Evolutionary conservation across 2,329 filamentous ascomycete genomes (phyloP).

Genomic region (Lecanoromycetidae sp.): DNA sequence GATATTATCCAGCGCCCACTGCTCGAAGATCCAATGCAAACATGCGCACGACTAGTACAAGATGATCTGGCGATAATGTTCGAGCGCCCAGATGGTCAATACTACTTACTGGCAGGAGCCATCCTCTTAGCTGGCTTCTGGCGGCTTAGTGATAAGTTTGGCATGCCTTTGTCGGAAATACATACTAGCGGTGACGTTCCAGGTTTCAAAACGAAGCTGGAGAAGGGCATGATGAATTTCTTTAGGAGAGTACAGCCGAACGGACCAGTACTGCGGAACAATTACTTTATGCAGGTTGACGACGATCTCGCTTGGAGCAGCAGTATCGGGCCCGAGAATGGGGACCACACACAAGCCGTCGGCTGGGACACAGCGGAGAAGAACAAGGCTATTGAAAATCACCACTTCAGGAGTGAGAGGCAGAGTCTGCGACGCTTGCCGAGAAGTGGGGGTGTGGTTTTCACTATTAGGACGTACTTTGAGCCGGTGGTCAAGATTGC

Average conservation of each 20-base stretch:
- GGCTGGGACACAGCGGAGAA: conserved; percentile 69
- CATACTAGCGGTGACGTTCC: conserved; percentile 69
- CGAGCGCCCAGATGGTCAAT: conserved; percentile 61
- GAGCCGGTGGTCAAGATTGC: conserved; percentile 56
- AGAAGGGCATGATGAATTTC: conserved; percentile 71
- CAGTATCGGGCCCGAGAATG: conserved; percentile 64
- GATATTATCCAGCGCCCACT: conserved; percentile 54
- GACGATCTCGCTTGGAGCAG: conserved; percentile 62
- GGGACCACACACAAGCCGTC: conserved; percentile 32
- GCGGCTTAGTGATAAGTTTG: conserved; percentile 59
- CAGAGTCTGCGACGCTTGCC: conserved; percentile 56
- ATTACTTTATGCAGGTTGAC: conserved; percentile 83
- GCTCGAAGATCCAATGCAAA: conserved; percentile 66
- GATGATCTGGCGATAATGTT: conserved; percentile 80
- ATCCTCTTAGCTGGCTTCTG: conserved; percentile 74
- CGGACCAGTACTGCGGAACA: conserved; percentile 56
- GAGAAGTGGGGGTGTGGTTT: conserved; percentile 47
- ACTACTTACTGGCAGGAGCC: conserved; percentile 65
- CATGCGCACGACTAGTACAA: conserved; percentile 59
- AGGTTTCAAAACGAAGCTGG: conserved; percentile 56
- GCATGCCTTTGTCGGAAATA: conserved; percentile 67
- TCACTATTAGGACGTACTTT: conserved; percentile 74
- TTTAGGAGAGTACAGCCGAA: conserved; percentile 60
- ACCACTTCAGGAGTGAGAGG: conserved; percentile 65
- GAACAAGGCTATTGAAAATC: conserved; percentile 57